Evolutionary conservation across 2,329 filamentous ascomycete species (phyloP).

Genomic region (Calonectria multiphialidica): DNA sequence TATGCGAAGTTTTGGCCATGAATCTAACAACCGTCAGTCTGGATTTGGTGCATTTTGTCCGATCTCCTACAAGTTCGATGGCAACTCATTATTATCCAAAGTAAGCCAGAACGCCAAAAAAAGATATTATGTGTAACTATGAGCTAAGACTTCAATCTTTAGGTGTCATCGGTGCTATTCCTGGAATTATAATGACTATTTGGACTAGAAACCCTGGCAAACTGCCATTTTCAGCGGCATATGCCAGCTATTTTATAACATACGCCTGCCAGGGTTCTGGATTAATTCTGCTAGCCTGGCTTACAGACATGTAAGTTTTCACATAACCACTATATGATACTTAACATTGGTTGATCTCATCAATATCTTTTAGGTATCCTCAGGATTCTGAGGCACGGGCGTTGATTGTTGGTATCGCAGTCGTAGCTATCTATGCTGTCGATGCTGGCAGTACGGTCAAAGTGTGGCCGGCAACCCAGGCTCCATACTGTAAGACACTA

Average conservation of each 20-base stretch:
- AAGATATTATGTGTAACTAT: neutral
- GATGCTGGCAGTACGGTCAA: slow-evolving; percentile 18
- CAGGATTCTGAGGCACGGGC: slow-evolving; percentile 26
- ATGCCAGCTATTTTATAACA: slow-evolving; percentile 64
- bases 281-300: slow-evolving; percentile 64
- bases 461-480: slow-evolving; percentile 21
- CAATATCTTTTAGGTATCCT: neutral
- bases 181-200: slow-evolving; percentile 64
- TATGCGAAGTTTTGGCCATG: neutral
- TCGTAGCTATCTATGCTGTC: slow-evolving; percentile 28
- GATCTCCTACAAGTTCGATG: slow-evolving; percentile 62
- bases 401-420: slow-evolving; percentile 22
- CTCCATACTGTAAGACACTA: slow-evolving; percentile 19
- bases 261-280: slow-evolving; percentile 60
- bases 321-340: accelerated
- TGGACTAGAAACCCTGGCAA: slow-evolving; percentile 60
- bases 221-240: slow-evolving; percentile 59
- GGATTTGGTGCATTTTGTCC: slow-evolving; percentile 66
- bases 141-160: neutral
- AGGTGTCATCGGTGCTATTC: slow-evolving; percentile 59
- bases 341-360: neutral
- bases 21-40: slow-evolving; percentile 49
- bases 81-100: slow-evolving; percentile 62
- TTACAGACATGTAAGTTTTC: slow-evolving; percentile 56
- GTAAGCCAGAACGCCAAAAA: slow-evolving; percentile 31